These are phyloP conservation scores for Glycine tomentella DNA, from an alignment of 306 rosid genomes.

Conservation along the genomic window DNA sequence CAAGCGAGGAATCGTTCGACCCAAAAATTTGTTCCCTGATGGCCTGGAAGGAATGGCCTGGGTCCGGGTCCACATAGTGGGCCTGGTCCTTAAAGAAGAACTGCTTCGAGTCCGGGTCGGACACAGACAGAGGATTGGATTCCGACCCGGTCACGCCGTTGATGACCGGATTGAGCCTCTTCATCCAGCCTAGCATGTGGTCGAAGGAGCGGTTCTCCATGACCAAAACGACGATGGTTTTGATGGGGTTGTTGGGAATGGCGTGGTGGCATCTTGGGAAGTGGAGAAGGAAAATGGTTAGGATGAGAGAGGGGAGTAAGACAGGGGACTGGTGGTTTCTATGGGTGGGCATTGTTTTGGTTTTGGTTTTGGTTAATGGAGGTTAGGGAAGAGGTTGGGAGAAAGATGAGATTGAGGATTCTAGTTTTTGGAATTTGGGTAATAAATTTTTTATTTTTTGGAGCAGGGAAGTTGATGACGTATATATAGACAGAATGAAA, in stretches of 20 bases:
- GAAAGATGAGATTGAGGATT: too few relatives aligned
- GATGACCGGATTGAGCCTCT: slow-evolving; percentile 70
- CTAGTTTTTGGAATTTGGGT: too few relatives aligned
- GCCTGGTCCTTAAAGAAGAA: slow-evolving; percentile 60
- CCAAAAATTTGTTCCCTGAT: slow-evolving; percentile 86
- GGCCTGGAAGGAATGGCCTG: slow-evolving; percentile 93
- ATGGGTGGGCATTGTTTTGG: not conserved
- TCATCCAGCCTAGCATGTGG: slow-evolving; percentile 99
- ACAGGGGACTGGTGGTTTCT: not conserved
- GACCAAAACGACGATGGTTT: slow-evolving; percentile 76
- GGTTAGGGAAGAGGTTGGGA: not conserved
- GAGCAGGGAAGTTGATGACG: not conserved
- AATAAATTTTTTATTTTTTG: too few relatives aligned
- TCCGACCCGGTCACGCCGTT: slow-evolving; percentile 82
- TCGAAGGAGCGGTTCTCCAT: slow-evolving; percentile 98
- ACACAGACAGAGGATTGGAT: slow-evolving; percentile 47
- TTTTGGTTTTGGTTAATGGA: not conserved
- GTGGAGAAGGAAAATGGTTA: slow-evolving; percentile 28
- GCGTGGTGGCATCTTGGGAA: not conserved
- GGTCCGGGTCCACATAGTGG: slow-evolving; percentile 81
- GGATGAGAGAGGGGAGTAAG: too few relatives aligned
- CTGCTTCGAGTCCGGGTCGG: slow-evolving; percentile 63
- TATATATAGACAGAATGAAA: not conserved
- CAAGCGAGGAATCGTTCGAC: slow-evolving; percentile 44
- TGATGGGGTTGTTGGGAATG: slow-evolving; percentile 60